Base-by-base conservation (phyloP, 768 basidiomycete species). In the Russula vinacea region DNA sequence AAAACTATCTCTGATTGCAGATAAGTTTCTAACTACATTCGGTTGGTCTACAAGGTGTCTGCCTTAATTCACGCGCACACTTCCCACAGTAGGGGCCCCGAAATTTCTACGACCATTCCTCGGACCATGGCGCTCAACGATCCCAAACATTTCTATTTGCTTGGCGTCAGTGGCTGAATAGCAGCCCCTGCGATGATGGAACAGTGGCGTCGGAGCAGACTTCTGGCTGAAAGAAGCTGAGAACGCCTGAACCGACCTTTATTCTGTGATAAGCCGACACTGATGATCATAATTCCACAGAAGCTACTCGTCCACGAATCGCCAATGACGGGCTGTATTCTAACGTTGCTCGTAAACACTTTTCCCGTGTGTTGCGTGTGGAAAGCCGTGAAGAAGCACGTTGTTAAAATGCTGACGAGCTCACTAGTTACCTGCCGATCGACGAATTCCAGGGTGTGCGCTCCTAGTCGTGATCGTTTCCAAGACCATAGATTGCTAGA, bases 391-490 rank as follows among this genome's bases (percentile, higher is more conserved):
- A 16, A 47, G 3, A 19, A 13, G 32, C n/a, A n/a, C 19, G 22
- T 2, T 26, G 24, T 42, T 29, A 5, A 29, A 33, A 39, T 39
- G 37, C 3, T 14, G 22, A 45, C 19, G 56, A 16, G 35, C 29
- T 33, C 19, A 42, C n/a, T 47, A 22, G 44, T 35, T 14, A 45
- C 56, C 29, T 29, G 45, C n/a, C 29, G 19, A 33, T 32, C 29
- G 19, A 33, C 32, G n/a, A 35, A 22, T 35, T 10, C 13, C 44
- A 35, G 11, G 44, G 32, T 22, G 19, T n/a, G 29, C n/a, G 22
- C 45, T 22, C 22, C 45, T 2, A 47, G n/a, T 58, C 2, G 19
- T 58, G 56, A 58, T 47, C 56, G 56, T 58, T 47, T 58, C 56
- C 33, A 58, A 58, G 56, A 22, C 17, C 44, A 45, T 47, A 5